Evolutionary conservation across 208 protist genomes (phyloP).

Genomic region (Leishmania lainsoni): DNA sequence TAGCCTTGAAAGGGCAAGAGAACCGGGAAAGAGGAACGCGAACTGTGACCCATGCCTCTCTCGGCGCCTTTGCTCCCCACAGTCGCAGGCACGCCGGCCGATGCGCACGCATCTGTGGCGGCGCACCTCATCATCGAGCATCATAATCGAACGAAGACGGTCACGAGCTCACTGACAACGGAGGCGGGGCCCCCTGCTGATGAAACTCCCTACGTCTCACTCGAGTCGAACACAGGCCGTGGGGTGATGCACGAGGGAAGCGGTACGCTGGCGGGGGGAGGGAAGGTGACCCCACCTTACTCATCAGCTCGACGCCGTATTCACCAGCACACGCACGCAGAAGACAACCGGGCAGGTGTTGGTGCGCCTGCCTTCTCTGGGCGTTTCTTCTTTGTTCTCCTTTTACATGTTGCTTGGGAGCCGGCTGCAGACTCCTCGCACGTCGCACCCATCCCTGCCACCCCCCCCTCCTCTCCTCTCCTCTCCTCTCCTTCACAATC

Average conservation of each 20-base stretch:
- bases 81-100: background rate
- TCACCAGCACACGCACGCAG: background rate
- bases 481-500: background rate
- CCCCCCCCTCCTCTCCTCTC: background rate
- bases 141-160: background rate
- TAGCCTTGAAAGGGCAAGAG: constrained; percentile 10
- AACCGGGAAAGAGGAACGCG: background rate
- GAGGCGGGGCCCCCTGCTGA: background rate
- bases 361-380: background rate
- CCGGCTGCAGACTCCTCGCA: background rate
- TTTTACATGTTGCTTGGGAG: background rate
- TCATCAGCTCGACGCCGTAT: background rate
- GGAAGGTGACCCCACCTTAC: background rate
- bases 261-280: background rate
- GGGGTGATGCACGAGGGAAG: background rate
- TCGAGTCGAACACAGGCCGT: background rate
- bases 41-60: background rate
- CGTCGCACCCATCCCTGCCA: background rate
- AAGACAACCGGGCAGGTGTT: background rate
- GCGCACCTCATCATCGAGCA: background rate
- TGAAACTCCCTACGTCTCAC: background rate
- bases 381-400: background rate
- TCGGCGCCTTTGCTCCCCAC: background rate
- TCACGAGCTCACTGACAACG: too few relatives aligned
- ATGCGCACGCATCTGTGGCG: background rate